Percentiles rank a stretch among this genome's conserved stretches.
These are phyloP conservation scores for Heteromeles arbutifolia DNA, from an alignment of 306 rosid species.

Conservation along the genomic window DNA sequence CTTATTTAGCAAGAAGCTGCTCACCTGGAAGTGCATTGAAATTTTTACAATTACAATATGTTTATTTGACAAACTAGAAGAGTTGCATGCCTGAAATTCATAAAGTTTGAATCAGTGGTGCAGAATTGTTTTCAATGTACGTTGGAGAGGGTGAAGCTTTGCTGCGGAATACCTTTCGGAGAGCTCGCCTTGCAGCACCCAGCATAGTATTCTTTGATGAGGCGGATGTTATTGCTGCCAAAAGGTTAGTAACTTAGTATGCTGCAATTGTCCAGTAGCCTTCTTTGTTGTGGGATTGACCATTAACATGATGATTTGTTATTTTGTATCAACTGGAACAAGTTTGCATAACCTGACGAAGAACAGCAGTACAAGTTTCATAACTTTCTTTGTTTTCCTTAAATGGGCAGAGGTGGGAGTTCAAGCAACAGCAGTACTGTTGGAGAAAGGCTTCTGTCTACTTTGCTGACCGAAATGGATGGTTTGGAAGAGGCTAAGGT, in stretches of 20 bases:
- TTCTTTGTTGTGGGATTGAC: background rate
- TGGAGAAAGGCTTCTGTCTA: slow-evolving; percentile 88
- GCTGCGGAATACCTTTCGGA: slow-evolving; percentile 73
- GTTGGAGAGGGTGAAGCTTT: slow-evolving; percentile 94
- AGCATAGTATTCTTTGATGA: slow-evolving; percentile 90
- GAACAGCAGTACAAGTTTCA: background rate
- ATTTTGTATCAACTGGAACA: background rate
- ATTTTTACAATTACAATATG: background rate
- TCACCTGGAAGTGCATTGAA: background rate
- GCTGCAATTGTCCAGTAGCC: background rate
- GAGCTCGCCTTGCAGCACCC: slow-evolving; percentile 86
- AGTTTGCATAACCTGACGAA: background rate
- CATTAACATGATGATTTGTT: background rate
- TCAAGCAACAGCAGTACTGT: slow-evolving; percentile 57
- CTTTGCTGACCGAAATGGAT: slow-evolving; percentile 91
- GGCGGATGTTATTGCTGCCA: slow-evolving; percentile 80
- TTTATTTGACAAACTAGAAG: background rate
- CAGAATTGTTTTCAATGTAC: slow-evolving; percentile 88
- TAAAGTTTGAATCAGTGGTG: slow-evolving; percentile 58
- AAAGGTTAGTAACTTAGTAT: slow-evolving; percentile 56
- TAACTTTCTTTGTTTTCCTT: slow-evolving; percentile 8
- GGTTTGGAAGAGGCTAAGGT: slow-evolving; percentile 94
- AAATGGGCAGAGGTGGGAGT: slow-evolving; percentile 60
- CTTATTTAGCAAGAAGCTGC: background rate
- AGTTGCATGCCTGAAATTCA: slow-evolving; percentile 15